Evolutionary conservation across 352 stramenopile species (phyloP).

Genomic region (Phytophthora constricta): DNA sequence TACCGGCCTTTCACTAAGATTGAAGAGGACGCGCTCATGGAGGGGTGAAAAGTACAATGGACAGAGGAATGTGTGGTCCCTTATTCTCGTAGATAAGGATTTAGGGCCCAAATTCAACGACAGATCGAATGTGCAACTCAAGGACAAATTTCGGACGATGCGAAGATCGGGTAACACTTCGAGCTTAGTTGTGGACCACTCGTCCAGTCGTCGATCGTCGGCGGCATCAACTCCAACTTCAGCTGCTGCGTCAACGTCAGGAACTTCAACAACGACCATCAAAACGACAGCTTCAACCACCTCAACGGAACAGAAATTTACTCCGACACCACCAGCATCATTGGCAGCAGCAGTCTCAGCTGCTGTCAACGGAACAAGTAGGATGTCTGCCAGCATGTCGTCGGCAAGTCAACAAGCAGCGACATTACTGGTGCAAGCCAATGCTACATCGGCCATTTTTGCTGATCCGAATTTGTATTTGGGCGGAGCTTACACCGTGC

Average conservation of each 20-base stretch:
- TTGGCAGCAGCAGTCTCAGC: constrained; percentile 44
- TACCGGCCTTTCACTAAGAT: constrained; percentile 78
- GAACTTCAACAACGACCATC: constrained; percentile 5
- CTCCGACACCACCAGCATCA: constrained; percentile 40
- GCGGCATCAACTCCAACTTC: constrained; percentile 32
- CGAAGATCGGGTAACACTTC: constrained; percentile 57
- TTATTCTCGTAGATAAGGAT: constrained; percentile 85
- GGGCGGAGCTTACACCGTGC: constrained; percentile 59
- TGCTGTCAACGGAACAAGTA: constrained; percentile 27
- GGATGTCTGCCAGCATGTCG: constrained; percentile 37
- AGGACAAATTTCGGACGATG: constrained; percentile 88
- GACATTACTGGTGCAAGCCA: constrained; percentile 59
- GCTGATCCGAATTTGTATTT: constrained; percentile 73
- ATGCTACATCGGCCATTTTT: constrained; percentile 59
- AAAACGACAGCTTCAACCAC: constrained; percentile 16
- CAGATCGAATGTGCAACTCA: constrained; percentile 83
- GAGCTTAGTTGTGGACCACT: constrained; percentile 47
- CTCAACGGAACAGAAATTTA: constrained; percentile 23
- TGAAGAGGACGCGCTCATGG: constrained; percentile 88
- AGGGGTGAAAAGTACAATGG: constrained; percentile 87
- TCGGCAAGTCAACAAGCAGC: constrained; percentile 62
- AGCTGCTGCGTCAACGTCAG: not conserved
- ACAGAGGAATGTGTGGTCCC: constrained; percentile 83
- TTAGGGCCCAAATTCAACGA: constrained; percentile 83
- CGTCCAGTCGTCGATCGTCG: constrained; percentile 53